A percentile compares a stretch with the other conserved stretches of the same genome.
These are phyloP conservation scores for Coffea humblotiana DNA, from an alignment of 305 asterid species.

Conservation along the genomic window DNA sequence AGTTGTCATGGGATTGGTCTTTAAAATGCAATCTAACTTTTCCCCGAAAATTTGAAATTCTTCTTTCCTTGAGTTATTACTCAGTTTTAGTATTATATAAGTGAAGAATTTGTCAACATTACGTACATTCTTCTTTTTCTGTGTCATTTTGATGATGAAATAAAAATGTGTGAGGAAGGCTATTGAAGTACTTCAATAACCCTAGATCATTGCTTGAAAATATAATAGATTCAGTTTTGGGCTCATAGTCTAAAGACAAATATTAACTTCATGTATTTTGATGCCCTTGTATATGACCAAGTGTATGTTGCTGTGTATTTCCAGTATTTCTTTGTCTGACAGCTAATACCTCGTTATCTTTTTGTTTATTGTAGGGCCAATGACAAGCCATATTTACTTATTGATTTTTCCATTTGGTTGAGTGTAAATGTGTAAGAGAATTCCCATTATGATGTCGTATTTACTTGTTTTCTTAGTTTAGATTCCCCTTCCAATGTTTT, in stretches of 20 bases:
- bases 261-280: not conserved
- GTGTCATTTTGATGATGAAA: not conserved
- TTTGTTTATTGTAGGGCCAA: constrained; percentile 17
- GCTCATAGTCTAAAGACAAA: not conserved
- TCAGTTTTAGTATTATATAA: not conserved
- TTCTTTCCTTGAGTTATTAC: not conserved
- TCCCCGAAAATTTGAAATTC: not conserved
- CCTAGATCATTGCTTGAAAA: not conserved
- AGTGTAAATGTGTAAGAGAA: constrained; percentile 23
- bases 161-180: not conserved
- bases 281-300: not conserved
- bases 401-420: constrained; percentile 27
- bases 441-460: constrained; percentile 3
- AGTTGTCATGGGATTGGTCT: not conserved
- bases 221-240: not conserved
- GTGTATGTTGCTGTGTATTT: not conserved
- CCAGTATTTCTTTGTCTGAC: not conserved
- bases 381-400: constrained; percentile 24
- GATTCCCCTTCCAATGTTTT: not conserved
- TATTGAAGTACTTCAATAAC: too few species aligned
- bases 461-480: not conserved
- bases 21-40: not conserved
- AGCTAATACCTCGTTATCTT: constrained; percentile 11
- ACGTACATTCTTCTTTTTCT: not conserved
- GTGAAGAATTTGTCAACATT: not conserved